Percentiles rank a stretch among this genome's conserved stretches.
phyloP scores from a whole-genome alignment of 306 rosid genomes.

The Trichosanthes cucumerina region DNA sequence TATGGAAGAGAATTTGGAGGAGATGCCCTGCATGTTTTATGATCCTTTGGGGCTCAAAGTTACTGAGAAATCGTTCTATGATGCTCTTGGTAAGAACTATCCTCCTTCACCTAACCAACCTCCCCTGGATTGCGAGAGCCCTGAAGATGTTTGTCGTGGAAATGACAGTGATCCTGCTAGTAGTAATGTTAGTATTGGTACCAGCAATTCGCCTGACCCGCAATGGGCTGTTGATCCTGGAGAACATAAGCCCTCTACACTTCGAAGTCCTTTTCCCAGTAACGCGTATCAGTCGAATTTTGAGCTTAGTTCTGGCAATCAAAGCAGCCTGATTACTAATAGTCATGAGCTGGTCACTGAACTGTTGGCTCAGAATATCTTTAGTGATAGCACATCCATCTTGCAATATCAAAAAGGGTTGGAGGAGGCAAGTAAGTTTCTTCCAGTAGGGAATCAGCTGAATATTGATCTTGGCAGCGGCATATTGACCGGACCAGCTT shows the following conservation, averaged over 20 bases:
- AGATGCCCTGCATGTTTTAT: slow-evolving; percentile 63
- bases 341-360: slow-evolving; percentile 28
- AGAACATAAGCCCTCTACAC: slow-evolving; percentile 27
- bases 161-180: slow-evolving; percentile 10
- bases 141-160: slow-evolving; percentile 11
- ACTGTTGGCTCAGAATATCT: slow-evolving; percentile 56
- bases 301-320: slow-evolving; percentile 12
- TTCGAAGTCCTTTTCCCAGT: slow-evolving; percentile 22
- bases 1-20: slow-evolving; percentile 67
- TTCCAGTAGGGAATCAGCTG: slow-evolving; percentile 40
- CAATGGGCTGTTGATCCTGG: slow-evolving; percentile 17
- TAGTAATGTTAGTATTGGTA: slow-evolving; percentile 17
- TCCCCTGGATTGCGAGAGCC: slow-evolving; percentile 12
- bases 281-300: slow-evolving; percentile 17
- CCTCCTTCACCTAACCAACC: slow-evolving; percentile 31
- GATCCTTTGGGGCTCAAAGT: slow-evolving; percentile 63
- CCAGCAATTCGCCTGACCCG: neutral
- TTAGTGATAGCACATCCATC: slow-evolving; percentile 45
- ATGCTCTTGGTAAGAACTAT: slow-evolving; percentile 45
- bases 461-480: slow-evolving; percentile 30
- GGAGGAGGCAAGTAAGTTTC: slow-evolving; percentile 91
- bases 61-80: slow-evolving; percentile 83
- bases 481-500: slow-evolving; percentile 10
- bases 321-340: slow-evolving; percentile 15
- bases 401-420: slow-evolving; percentile 62